phyloP scores from a whole-genome alignment of 2,329 filamentous ascomycete species.

The Dryadomyces quercivorus region DNA sequence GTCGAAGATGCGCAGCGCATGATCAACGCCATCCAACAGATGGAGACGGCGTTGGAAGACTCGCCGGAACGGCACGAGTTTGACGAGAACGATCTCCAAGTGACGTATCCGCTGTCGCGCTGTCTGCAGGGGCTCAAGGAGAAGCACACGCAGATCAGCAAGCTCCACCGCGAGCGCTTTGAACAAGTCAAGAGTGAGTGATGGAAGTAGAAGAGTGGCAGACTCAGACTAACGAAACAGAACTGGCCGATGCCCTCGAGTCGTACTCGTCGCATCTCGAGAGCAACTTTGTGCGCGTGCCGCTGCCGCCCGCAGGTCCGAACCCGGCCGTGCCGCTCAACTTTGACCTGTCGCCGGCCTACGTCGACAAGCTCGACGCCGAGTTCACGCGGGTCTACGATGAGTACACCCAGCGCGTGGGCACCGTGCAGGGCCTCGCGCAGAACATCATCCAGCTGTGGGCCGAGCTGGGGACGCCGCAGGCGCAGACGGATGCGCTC shows the following conservation, averaged over 20 bases:
- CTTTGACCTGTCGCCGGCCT: slow-evolving; percentile 86
- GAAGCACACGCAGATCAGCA: slow-evolving; percentile 69
- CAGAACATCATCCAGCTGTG: slow-evolving; percentile 89
- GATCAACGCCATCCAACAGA: slow-evolving; percentile 78
- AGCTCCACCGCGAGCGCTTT: slow-evolving; percentile 79
- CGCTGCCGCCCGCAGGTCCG: slow-evolving; percentile 69
- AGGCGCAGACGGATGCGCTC: slow-evolving; percentile 76
- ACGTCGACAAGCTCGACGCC: slow-evolving; percentile 72
- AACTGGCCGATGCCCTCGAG: slow-evolving; percentile 84
- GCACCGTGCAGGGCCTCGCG: slow-evolving; percentile 58
- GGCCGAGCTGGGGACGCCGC: slow-evolving; percentile 89
- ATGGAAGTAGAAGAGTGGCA: not conserved
- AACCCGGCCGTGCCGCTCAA: slow-evolving; percentile 65
- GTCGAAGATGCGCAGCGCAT: slow-evolving; percentile 80
- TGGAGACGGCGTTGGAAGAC: slow-evolving; percentile 83
- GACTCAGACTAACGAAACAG: slow-evolving; percentile 29
- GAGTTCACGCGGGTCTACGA: slow-evolving; percentile 95
- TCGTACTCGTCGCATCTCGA: slow-evolving; percentile 96
- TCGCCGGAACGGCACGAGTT: slow-evolving; percentile 52
- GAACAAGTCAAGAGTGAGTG: slow-evolving; percentile 88
- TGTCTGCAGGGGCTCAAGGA: slow-evolving; percentile 76
- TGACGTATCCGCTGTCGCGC: slow-evolving; percentile 71
- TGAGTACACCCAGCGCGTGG: slow-evolving; percentile 79
- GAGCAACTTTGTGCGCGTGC: slow-evolving; percentile 71
- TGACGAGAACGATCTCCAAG: slow-evolving; percentile 48